Conservation (phyloP, 2,329 filamentous ascomycete species). For the Pestalotiopsis sp. region DNA sequence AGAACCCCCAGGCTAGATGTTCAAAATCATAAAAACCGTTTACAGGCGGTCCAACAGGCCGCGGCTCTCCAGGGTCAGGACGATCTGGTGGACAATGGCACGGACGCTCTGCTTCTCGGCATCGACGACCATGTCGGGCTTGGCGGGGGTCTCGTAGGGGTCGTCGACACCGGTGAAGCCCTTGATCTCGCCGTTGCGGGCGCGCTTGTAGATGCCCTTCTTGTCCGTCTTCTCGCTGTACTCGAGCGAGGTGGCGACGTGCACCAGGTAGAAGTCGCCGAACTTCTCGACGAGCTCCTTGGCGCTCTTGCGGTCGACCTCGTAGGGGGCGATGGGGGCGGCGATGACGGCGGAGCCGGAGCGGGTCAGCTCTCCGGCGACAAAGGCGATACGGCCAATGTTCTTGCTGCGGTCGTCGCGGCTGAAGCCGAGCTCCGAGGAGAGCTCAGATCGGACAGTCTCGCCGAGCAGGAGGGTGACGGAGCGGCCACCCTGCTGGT, state of each 20-base stretch:
- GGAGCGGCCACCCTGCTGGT: constrained; percentile 94
- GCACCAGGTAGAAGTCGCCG: constrained; percentile 91
- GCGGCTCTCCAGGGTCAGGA: constrained; percentile 86
- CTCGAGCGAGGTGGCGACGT: constrained; percentile 91
- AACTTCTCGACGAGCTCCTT: constrained; percentile 84
- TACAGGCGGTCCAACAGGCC: constrained; percentile 79
- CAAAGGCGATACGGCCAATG: constrained; percentile 94
- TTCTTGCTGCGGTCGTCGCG: constrained; percentile 91
- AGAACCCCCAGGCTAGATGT: constrained; percentile 2
- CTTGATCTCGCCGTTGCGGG: constrained; percentile 88
- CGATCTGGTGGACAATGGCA: constrained; percentile 95
- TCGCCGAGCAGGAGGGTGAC: constrained; percentile 95
- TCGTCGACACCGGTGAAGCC: constrained; percentile 98
- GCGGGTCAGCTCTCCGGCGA: constrained; percentile 91
- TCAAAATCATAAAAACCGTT: constrained; percentile 15
- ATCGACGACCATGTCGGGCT: constrained; percentile 85
- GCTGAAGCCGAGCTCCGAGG: constrained; percentile 93
- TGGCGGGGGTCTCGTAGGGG: constrained; percentile 84
- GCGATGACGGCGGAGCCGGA: constrained; percentile 94
- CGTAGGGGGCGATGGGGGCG: constrained; percentile 93
- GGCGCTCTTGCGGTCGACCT: constrained; percentile 74
- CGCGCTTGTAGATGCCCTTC: constrained; percentile 83
- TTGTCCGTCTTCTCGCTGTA: constrained; percentile 95
- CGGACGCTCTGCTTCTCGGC: constrained; percentile 84
- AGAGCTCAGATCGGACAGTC: constrained; percentile 91